These are phyloP conservation scores for Schizosaccharomyces versatilis DNA, from an alignment of 1,139 yeast genomes.

Conservation along the genomic window DNA sequence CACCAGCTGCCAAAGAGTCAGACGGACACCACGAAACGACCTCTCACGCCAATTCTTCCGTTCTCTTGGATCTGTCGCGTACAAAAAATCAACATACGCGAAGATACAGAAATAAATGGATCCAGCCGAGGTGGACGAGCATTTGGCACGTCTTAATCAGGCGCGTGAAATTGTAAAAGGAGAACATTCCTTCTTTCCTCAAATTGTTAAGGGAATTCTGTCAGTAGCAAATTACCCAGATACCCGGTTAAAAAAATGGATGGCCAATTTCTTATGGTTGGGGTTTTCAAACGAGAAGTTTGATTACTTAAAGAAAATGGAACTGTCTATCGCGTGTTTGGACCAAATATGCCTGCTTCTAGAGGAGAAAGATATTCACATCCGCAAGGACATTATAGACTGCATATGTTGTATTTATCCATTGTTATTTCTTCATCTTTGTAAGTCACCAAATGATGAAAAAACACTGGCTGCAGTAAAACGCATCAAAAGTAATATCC, in stretches of 20 bases:
- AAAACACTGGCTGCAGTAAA: constrained; percentile 17
- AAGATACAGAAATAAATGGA: not conserved
- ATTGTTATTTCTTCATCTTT: not conserved
- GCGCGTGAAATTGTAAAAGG: constrained; percentile 1
- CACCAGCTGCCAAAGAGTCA: too few relatives aligned
- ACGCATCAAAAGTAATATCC: constrained; percentile 18
- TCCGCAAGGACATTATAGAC: not conserved
- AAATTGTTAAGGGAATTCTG: constrained; percentile 1
- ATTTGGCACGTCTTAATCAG: constrained; percentile 2
- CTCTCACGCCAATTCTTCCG: too few relatives aligned
- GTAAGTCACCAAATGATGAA: not conserved
- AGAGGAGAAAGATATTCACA: not conserved
- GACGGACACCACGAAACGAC: too few relatives aligned
- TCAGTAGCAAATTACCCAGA: constrained; percentile 1
- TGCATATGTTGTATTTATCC: not conserved
- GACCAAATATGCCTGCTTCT: not conserved
- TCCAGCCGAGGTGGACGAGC: not conserved
- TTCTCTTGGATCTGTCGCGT: too few relatives aligned
- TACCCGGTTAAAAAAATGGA: constrained; percentile 1
- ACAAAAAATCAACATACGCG: too few relatives aligned
- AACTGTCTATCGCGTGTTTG: not conserved
- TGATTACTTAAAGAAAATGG: not conserved
- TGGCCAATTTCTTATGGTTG: constrained; percentile 1
- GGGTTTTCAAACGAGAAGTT: not conserved
- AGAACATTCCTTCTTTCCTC: not conserved